phyloP scores from a whole-genome alignment of 1,139 yeast species.

The Saccharomyces hybrid region DNA sequence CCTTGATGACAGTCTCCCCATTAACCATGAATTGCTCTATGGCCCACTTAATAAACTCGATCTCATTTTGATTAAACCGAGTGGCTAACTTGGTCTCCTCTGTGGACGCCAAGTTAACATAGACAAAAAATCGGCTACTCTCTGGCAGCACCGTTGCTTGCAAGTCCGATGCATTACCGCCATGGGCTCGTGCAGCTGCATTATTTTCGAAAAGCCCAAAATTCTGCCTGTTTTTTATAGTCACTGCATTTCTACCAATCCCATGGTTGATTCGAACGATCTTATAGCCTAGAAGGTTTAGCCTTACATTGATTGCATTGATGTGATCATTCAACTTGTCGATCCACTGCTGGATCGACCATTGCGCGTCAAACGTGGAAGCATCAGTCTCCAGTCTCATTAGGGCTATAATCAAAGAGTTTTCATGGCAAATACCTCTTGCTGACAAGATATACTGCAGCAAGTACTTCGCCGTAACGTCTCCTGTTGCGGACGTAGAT shows the following conservation, averaged over 20 bases:
- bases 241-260: constrained; percentile 18
- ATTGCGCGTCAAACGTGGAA: neutral
- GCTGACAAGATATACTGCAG: constrained; percentile 23
- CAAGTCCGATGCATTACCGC: neutral
- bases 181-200: neutral
- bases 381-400: constrained; percentile 12
- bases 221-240: constrained; percentile 4
- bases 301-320: constrained; percentile 19
- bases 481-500: constrained; percentile 3
- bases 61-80: constrained; percentile 20
- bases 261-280: constrained; percentile 20
- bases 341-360: constrained; percentile 10
- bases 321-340: constrained; percentile 12
- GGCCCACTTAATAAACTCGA: constrained; percentile 25
- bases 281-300: constrained; percentile 20
- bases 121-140: constrained; percentile 23
- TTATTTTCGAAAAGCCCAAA: constrained; percentile 2
- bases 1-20: constrained; percentile 4
- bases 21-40: constrained; percentile 13
- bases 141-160: constrained; percentile 7
- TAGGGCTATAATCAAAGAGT: constrained; percentile 17
- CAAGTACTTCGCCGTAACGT: constrained; percentile 11
- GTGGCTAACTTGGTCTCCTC: constrained; percentile 27
- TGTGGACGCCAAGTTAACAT: constrained; percentile 20
- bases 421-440: constrained; percentile 26